These are phyloP conservation scores for Sporothrix protearum DNA, from an alignment of 2,329 filamentous ascomycete genomes.

Conservation along the genomic window DNA sequence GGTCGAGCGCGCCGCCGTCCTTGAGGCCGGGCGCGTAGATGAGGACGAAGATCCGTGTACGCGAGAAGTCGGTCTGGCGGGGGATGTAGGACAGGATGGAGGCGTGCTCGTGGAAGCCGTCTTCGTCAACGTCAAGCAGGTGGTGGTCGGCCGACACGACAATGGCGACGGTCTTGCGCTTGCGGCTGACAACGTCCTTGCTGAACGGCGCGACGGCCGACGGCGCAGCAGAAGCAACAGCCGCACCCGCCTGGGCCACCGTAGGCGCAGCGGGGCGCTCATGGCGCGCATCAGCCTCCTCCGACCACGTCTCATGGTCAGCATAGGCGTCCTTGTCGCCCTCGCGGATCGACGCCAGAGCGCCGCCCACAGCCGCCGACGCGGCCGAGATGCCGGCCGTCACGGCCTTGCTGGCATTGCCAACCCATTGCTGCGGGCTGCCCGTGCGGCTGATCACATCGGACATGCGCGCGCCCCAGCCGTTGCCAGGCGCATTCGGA, in stretches of 20 bases:
- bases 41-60: constrained; percentile 76
- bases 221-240: neutral
- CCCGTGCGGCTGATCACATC: constrained; percentile 77
- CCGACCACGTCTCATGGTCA: constrained; percentile 88
- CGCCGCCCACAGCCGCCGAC: constrained; percentile 76
- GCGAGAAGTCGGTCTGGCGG: constrained; percentile 67
- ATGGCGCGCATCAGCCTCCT: constrained; percentile 72
- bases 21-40: constrained; percentile 83
- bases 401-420: constrained; percentile 76
- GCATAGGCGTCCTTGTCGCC: constrained; percentile 76
- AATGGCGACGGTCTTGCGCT: constrained; percentile 77
- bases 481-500: constrained; percentile 35
- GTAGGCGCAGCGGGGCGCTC: constrained; percentile 26
- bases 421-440: constrained; percentile 83
- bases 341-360: constrained; percentile 76
- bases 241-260: neutral
- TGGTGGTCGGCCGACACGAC: constrained; percentile 77
- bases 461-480: constrained; percentile 74
- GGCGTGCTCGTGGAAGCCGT: constrained; percentile 69
- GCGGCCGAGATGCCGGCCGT: constrained; percentile 78
- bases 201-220: neutral
- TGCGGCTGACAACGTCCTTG: constrained; percentile 33
- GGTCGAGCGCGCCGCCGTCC: constrained; percentile 54
- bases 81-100: constrained; percentile 88
- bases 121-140: constrained; percentile 57